Percentiles rank a stretch among this genome's conserved stretches.
Conservation (phyloP, 192 early-diverging fungal genomes). For the Allomyces arbusculus region DNA sequence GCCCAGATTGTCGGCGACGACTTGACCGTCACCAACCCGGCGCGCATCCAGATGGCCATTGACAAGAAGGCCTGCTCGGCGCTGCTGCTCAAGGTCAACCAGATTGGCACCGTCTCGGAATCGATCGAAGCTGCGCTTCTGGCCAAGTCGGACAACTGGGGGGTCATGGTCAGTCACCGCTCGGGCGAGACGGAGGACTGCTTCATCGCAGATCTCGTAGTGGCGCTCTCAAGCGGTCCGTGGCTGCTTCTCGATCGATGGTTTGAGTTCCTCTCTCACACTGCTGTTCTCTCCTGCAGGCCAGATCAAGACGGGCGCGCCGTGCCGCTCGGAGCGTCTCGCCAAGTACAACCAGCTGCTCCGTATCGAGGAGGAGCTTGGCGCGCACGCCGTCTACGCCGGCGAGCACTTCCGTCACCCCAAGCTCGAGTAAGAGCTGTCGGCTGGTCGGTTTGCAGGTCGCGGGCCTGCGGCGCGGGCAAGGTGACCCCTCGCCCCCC, state of each 20-base stretch:
- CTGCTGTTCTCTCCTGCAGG: constrained; percentile 19
- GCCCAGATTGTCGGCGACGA: constrained; percentile 96
- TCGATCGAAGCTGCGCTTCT: constrained; percentile 63
- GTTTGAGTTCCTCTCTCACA: neutral
- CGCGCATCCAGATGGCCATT: constrained; percentile 69
- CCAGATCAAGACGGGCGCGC: constrained; percentile 99
- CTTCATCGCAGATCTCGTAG: constrained; percentile 89
- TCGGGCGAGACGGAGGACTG: constrained; percentile 97
- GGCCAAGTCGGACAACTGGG: constrained; percentile 79
- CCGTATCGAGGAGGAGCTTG: constrained; percentile 93
- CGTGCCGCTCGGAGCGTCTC: constrained; percentile 87
- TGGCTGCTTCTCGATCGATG: neutral
- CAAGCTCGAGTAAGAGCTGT: neutral
- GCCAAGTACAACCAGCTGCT: constrained; percentile 99
- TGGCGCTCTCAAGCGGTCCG: constrained; percentile 48
- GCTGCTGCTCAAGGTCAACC: constrained; percentile 95
- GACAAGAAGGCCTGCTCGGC: constrained; percentile 88
- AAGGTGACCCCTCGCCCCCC: no score
- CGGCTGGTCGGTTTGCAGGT: no score
- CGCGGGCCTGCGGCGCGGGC: no score
- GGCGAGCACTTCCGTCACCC: constrained; percentile 76
- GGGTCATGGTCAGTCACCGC: constrained; percentile 98
- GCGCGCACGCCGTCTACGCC: constrained; percentile 77
- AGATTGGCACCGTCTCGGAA: constrained; percentile 94
- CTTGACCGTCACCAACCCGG: constrained; percentile 93